Evolutionary conservation across 768 basidiomycete species (phyloP).

Genomic region (Tylopilus rubrobrunneus): DNA sequence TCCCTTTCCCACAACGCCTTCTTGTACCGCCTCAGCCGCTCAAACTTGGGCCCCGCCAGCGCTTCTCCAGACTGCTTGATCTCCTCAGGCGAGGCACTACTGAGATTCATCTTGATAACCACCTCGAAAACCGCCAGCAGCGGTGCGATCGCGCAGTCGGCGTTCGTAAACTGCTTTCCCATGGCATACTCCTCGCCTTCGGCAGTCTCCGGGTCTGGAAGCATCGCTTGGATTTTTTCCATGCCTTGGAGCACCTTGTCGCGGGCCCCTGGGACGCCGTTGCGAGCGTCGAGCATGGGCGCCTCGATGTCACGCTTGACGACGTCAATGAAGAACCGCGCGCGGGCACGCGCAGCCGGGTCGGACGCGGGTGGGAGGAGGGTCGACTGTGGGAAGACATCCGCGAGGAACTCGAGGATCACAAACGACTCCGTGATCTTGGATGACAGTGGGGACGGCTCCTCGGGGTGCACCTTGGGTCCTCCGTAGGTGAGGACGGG

Average conservation of each 20-base stretch:
- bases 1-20: slow-evolving; percentile 42
- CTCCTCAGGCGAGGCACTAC: slow-evolving; percentile 35
- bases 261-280: slow-evolving; percentile 3
- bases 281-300: slow-evolving; percentile 31
- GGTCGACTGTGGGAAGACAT: slow-evolving; percentile 43
- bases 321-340: slow-evolving; percentile 58
- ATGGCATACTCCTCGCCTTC: slow-evolving; percentile 33
- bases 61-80: slow-evolving; percentile 40
- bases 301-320: slow-evolving; percentile 38
- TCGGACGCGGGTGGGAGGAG: slow-evolving; percentile 46
- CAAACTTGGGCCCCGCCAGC: slow-evolving; percentile 42
- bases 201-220: slow-evolving; percentile 36
- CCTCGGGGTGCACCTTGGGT: slow-evolving; percentile 45
- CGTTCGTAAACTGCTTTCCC: slow-evolving; percentile 49
- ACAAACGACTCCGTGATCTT: slow-evolving; percentile 64
- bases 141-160: slow-evolving; percentile 57
- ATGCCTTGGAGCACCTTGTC: slow-evolving; percentile 1
- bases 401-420: slow-evolving; percentile 63
- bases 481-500: slow-evolving; percentile 61
- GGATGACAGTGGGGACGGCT: slow-evolving; percentile 53
- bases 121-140: slow-evolving; percentile 49
- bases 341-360: slow-evolving; percentile 51
- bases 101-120: slow-evolving; percentile 42
- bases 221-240: slow-evolving; percentile 5
- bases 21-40: slow-evolving; percentile 46